These are phyloP conservation scores for Barnettozyma vustinii DNA, from an alignment of 805 yeast species.

Conservation along the genomic window DNA sequence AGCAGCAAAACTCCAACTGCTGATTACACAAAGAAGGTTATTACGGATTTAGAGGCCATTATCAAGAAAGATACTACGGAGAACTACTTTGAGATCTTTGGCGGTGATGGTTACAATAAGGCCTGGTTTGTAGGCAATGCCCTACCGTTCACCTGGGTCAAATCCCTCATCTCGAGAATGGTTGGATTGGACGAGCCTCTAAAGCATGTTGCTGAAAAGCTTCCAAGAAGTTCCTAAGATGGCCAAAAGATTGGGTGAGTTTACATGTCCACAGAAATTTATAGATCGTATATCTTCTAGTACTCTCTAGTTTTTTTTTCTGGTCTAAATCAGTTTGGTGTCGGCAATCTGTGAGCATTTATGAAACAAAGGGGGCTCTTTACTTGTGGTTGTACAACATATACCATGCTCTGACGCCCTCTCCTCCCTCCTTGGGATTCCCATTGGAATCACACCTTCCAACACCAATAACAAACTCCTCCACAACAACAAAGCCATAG, in stretches of 20 bases:
- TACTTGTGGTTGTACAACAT: background rate
- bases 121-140: constrained; percentile 10
- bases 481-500: constrained; percentile 9
- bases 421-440: background rate
- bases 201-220: background rate
- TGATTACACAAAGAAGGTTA: constrained; percentile 34
- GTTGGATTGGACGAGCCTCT: constrained; percentile 1
- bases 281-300: too few relatives aligned
- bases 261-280: background rate
- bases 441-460: constrained; percentile 5
- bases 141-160: constrained; percentile 4
- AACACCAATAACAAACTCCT: constrained; percentile 7
- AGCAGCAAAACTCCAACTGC: constrained; percentile 26
- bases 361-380: background rate
- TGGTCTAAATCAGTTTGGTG: background rate
- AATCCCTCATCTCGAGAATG: background rate
- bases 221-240: background rate
- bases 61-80: background rate
- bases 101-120: constrained; percentile 7
- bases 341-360: too few relatives aligned
- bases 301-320: too few relatives aligned
- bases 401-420: constrained; percentile 5
- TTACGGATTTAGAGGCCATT: constrained; percentile 25
- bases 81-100: constrained; percentile 11
- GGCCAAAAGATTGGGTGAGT: too few relatives aligned